Evolutionary conservation across 306 rosid genomes (phyloP), one percentile per base, ranked within the genome.

Genomic region (Vicia faba): DNA sequence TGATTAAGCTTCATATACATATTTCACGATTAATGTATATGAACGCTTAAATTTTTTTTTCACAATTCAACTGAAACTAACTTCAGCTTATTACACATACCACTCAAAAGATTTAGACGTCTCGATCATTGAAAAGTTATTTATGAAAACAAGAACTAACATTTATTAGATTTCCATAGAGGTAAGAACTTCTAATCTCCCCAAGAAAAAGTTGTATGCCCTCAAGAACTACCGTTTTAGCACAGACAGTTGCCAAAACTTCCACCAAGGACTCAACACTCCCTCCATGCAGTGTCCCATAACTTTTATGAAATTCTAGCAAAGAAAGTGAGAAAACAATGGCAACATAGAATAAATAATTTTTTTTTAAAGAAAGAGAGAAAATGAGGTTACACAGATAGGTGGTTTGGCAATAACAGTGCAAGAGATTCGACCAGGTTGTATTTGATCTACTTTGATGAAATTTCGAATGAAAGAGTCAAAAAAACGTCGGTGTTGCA

Each of bases 121-220:
- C n/a, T n/a, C n/a, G n/a, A n/a, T n/a, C n/a, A n/a, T n/a, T n/a
- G n/a, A n/a, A n/a, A n/a, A n/a, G n/a, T n/a, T n/a, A n/a, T n/a
- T n/a, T n/a, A n/a, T n/a, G n/a, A n/a, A n/a, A n/a, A n/a, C n/a
- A 74, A 51, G 8, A 44, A 75, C 86, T 82, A 36, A 82, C 86
- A 38, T 76, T 50, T 15, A 0, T 4, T 8, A 77, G 68, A 62
- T 84, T 69, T 64, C 49, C 69, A 64, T 84, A 79, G 40, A 79
- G 81, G 75, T 75, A 82, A 71, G 84, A 79, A 38, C 75, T 51
- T 71, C 77, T 75, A 11, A 75, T 7, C 75, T 82, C 83, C 38
- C 81, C 86, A 7, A 82, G 84, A 72, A 71, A 79, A 39, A 82
- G 70, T 45, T 75, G 79, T 50, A 71, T 82, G 64, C 79, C 55